Base-by-base conservation (phyloP, 345 rosid species). In the Populus tremula region DNA sequence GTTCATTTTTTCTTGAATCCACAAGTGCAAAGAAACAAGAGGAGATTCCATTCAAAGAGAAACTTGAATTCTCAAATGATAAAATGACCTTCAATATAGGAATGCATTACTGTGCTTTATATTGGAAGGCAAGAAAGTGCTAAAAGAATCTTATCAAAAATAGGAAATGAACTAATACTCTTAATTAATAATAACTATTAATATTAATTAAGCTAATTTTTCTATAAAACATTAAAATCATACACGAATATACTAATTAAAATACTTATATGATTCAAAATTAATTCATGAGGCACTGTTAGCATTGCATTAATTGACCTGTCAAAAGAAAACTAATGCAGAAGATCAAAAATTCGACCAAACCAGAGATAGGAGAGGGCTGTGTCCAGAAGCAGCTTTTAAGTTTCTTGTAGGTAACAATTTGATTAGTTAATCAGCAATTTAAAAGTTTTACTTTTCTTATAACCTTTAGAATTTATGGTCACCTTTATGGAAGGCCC, bases 401-500 rank as follows among this genome's bases (percentile, higher is more conserved):
- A 56, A 56, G 29, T 56, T 56, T 56, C 10, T 56, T 9, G 29
- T 18, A 53, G 59, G 8, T 53, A 18, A 6, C n/a, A 53, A 2
- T 56, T 56, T 56, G 12, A n/a, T 56, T 2, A n/a, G 63, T 56
- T 56, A 11, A 21, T 56, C n/a, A 56, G 27, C 10, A 65, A 65
- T 29, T 33, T 65, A 16, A 33, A 2, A 11, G 72, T 43, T 45
- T 45, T 69, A 27, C 54, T 39, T 45, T 70, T 38, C 23, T 56
- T 41, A 8, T 70, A 70, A 47, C 61, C n/a, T 8, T 23, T 69
- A n/a, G 17, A 39, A 78, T 4, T 54, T 27, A 20, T 2, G 13
- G 84, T 89, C 83, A 93, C 97, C 96, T 93, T 86, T 90, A 77
- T 96, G 99, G 84, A 96, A 96, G 77, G 99, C 97, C 92, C 99